Base-by-base conservation (phyloP, 306 rosid genomes). In the Nissolia schottii region DNA sequence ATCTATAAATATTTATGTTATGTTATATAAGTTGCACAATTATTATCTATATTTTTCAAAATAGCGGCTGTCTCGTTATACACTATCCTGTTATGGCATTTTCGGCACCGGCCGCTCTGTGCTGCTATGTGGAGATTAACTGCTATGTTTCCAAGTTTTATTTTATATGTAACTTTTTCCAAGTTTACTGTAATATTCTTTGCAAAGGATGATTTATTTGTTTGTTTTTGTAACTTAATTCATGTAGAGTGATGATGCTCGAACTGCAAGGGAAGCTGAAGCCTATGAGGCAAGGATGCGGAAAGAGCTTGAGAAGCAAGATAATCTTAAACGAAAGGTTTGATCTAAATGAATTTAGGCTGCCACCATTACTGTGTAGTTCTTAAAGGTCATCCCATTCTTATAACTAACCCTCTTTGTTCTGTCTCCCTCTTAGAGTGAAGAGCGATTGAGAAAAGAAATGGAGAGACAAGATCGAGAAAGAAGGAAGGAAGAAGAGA, bases 261-360 rank as follows among this genome's bases (percentile, higher is more conserved):
- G 87, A 79, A 73, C 80, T 51, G 83, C 84, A 19, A 91, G 61
- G 85, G 99, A 95, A 63, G 92, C 75, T 72, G 99, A 91, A 89
- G 91, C 88, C 58, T 84, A 88, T 69, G 97, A 91, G 77, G 70
- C 85, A 59, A 91, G 93, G 81, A 83, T 91, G 67, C 87, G 88
- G 76, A 95, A 91, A 79, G 99, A 91, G 80, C 87, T 89, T 46
- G 99, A 91, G 88, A 95, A 89, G 77, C 97, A 95, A 81, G 99
- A 95, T 77, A 92, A 55, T 75, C 85, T 95, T 66, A 85, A 88
- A 86, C 83, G 86, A 84, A 95, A 91, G 99, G 99, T 94, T 82
- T 24, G 70, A 48, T 27, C 61, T 48, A 43, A 38, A 41, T 76
- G 43, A 73, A 22, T 59, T 12, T 56, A 66, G 37, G 73, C 19